phyloP scores from a whole-genome alignment of 73 alveolate genomes.

The Tetrahymena elliotti region DNA sequence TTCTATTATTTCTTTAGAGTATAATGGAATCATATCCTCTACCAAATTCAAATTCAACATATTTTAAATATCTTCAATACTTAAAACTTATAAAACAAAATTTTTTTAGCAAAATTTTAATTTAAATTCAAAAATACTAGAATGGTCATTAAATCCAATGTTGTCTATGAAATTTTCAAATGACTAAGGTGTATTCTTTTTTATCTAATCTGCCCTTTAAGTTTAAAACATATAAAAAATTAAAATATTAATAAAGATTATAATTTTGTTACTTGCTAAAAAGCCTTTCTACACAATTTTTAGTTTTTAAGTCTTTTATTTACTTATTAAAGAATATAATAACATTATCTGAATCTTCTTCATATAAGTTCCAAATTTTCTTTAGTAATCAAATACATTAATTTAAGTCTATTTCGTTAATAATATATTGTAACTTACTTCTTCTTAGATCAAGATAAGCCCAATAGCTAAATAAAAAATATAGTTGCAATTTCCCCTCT shows the following conservation, averaged over 20 bases:
- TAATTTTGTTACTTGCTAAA: neutral
- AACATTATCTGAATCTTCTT: neutral
- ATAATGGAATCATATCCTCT: neutral
- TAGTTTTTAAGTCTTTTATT: neutral
- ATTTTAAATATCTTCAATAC: neutral
- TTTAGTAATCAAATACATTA: too few species aligned
- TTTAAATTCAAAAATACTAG: neutral
- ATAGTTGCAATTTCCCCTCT: neutral
- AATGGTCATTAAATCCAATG: neutral
- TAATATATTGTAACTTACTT: neutral
- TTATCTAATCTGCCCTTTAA: neutral
- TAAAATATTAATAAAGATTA: neutral
- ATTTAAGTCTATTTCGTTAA: neutral
- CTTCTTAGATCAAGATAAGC: neutral
- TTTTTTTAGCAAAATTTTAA: too few species aligned
- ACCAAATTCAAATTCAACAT: neutral
- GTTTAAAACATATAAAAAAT: neutral
- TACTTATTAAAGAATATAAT: neutral
- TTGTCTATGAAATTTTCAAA: neutral
- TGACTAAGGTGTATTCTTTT: neutral
- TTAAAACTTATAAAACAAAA: neutral
- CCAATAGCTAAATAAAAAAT: neutral
- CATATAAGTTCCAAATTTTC: neutral
- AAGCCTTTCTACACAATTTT: neutral
- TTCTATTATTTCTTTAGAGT: neutral